These are phyloP conservation scores for Glaciozyma martinii DNA, from an alignment of 768 basidiomycete species.

Conservation along the genomic window DNA sequence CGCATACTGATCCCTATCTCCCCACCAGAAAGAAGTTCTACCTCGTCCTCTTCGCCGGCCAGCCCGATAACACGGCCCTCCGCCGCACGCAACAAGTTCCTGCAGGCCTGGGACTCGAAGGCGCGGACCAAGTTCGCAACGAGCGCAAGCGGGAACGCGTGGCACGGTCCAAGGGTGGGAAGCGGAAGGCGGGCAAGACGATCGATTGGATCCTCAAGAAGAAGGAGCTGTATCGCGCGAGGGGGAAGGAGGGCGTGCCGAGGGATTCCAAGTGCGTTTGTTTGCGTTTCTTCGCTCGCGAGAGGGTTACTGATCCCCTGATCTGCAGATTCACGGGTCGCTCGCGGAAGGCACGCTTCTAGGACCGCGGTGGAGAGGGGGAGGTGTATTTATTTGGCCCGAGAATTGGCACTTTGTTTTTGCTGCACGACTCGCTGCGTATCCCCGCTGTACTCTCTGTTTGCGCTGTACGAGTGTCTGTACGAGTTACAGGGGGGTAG, in stretches of 20 bases:
- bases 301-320: not conserved
- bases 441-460: too few species aligned
- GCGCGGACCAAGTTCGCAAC: constrained; percentile 48
- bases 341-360: constrained; percentile 2
- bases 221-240: constrained; percentile 84
- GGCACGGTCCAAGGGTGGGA: constrained; percentile 38
- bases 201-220: constrained; percentile 78
- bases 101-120: constrained; percentile 7
- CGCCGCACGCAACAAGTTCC: constrained; percentile 12
- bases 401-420: too few species aligned
- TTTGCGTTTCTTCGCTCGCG: too few species aligned
- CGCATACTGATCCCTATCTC: constrained; percentile 39
- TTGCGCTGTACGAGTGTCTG: too few species aligned
- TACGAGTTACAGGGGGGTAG: too few species aligned
- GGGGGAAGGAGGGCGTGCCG: constrained; percentile 71
- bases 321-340: not conserved
- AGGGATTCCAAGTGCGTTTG: constrained; percentile 42
- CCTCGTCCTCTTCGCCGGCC: constrained; percentile 79
- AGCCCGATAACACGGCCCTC: constrained; percentile 17
- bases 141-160: constrained; percentile 64
- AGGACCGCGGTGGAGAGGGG: too few species aligned
- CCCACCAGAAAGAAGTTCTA: constrained; percentile 95
- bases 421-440: too few species aligned
- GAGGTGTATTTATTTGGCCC: too few species aligned
- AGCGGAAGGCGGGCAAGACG: constrained; percentile 47